These are phyloP conservation scores for Hypocreales sp. DNA, from an alignment of 2,329 filamentous ascomycete genomes.

Conservation along the genomic window DNA sequence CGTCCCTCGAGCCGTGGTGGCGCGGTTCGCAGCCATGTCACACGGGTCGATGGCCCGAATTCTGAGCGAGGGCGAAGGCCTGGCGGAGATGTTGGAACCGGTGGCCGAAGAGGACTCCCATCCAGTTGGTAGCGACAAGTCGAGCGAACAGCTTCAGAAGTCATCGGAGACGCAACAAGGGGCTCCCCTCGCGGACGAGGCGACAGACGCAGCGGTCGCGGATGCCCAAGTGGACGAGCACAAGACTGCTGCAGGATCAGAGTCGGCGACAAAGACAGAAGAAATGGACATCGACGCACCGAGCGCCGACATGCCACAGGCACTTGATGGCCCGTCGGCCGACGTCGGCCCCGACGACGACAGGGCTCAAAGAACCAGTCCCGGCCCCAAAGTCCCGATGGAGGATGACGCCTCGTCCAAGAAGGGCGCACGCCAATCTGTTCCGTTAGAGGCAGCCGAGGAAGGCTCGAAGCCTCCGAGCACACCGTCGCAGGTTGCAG, in stretches of 20 bases:
- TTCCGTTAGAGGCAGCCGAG: constrained; percentile 12
- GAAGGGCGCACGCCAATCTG: neutral
- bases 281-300: constrained; percentile 23
- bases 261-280: constrained; percentile 21
- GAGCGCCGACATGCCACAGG: constrained; percentile 2
- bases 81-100: constrained; percentile 26
- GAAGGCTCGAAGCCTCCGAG: constrained; percentile 21
- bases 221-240: constrained; percentile 1
- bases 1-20: constrained; percentile 23
- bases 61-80: constrained; percentile 25
- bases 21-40: constrained; percentile 30
- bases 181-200: neutral
- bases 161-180: constrained; percentile 1
- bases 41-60: constrained; percentile 33
- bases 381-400: neutral
- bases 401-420: constrained; percentile 1
- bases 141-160: neutral
- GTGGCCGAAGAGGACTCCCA: constrained; percentile 8
- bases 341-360: neutral
- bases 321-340: constrained; percentile 3
- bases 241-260: constrained; percentile 7
- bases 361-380: neutral
- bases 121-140: constrained; percentile 1
- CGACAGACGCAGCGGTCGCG: neutral
- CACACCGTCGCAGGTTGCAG: constrained; percentile 31